A percentile compares a stretch with the other conserved stretches of the same genome.
Conservation (phyloP, 1,284 basidiomycete genomes). For the Termitomyces sp. region DNA sequence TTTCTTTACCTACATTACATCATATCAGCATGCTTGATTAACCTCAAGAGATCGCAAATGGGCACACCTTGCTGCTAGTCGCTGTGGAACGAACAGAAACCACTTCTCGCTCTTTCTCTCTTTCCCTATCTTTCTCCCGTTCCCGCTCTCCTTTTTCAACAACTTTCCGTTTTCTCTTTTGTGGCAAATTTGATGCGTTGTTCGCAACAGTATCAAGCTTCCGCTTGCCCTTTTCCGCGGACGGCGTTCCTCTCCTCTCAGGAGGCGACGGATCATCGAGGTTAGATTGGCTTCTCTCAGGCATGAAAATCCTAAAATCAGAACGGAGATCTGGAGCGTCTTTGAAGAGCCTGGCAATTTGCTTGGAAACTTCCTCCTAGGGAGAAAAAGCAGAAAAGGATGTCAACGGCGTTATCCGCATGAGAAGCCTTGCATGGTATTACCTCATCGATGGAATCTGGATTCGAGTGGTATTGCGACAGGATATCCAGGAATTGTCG, state of each 20-base stretch:
- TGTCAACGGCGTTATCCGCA: slow-evolving; percentile 30
- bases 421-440: slow-evolving; percentile 25
- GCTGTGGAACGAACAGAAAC: slow-evolving; percentile 21
- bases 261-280: slow-evolving; percentile 38
- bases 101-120: slow-evolving; percentile 23
- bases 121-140: slow-evolving; percentile 19
- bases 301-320: slow-evolving; percentile 91
- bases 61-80: slow-evolving; percentile 20
- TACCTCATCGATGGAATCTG: slow-evolving; percentile 69
- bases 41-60: slow-evolving; percentile 1
- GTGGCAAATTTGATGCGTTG: slow-evolving; percentile 35
- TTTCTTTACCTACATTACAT: slow-evolving; percentile 26
- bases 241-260: slow-evolving; percentile 22
- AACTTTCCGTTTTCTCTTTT: slow-evolving; percentile 62
- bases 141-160: slow-evolving; percentile 36
- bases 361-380: slow-evolving; percentile 76
- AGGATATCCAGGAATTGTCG: slow-evolving; percentile 92
- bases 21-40: slow-evolving; percentile 4
- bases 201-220: slow-evolving; percentile 32
- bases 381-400: slow-evolving; percentile 35
- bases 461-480: slow-evolving; percentile 54
- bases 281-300: slow-evolving; percentile 54
- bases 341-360: slow-evolving; percentile 83
- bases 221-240: slow-evolving; percentile 30
- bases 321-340: slow-evolving; percentile 85